Evolutionary conservation across 1,139 yeast species (phyloP), one percentile per base, ranked within the genome.

Genomic region (Yamadazyma siamensis): DNA sequence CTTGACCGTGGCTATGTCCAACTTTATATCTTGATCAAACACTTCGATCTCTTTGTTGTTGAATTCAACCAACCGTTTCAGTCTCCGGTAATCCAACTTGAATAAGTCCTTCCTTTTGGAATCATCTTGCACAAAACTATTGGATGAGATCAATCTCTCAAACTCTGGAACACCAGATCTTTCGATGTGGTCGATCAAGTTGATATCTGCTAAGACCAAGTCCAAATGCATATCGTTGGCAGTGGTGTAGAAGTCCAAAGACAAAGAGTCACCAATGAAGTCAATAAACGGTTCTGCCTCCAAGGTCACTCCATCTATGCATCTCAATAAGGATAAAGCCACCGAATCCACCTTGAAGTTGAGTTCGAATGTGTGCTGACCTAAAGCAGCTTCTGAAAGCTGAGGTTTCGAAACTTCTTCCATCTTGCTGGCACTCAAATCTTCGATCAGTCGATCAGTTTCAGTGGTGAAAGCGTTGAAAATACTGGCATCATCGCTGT

Each of bases 1-100:
- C 41, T 80, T 79, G 35, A 94, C 73, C 7, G 95, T 87, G 0
- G 96, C 89, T 53, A 94, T 69, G 32, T 79, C 72, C 30, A 91
- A 61, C n/a, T 74, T 68, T 6, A 89, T 74, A 41, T 75, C 77
- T 52, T 87, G 96, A 46, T 89, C 96, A 50, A 66, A 81, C 0
- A 84, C 78, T 44, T 81, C 89, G 30, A 84, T 82, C 10, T 59
- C 75, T 27, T 65, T 68, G 18, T 65, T 65, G 28, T 76, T 64
- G 40, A 73, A 70, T 21, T 69, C 65, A n/a, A 83, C 87, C 36
- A 80, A 49, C 54, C 94, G 63, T 49, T 74, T 78, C 2, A 61
- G 60, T 43, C 88, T 64, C 6, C 61, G 54, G 49, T 84, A 87
- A 15, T 71, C 67, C 23, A 89, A 65, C 24, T 69, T 71, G 47